Evolutionary conservation across 768 basidiomycete species (phyloP).

Genomic region (Macrolepiota albuminosa): DNA sequence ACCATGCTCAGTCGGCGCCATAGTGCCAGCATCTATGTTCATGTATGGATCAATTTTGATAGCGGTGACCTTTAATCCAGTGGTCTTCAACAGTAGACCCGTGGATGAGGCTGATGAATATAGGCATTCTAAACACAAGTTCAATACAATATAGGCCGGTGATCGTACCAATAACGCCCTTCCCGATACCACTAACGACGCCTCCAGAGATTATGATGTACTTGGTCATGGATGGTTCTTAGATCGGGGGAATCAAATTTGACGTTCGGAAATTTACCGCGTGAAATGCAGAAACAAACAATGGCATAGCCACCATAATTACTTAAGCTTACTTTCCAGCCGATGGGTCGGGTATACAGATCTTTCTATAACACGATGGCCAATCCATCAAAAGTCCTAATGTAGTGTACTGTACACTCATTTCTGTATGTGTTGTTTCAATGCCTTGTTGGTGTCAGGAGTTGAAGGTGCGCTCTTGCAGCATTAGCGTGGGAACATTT

Average conservation of each 20-base stretch:
- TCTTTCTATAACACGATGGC: neutral
- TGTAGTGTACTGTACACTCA: too few relatives aligned
- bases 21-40: slow-evolving; percentile 99
- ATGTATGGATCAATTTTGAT: slow-evolving; percentile 99
- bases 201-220: slow-evolving; percentile 96
- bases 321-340: too few relatives aligned
- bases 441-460: too few relatives aligned
- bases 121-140: slow-evolving; percentile 12
- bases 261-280: slow-evolving; percentile 10
- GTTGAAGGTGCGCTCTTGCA: too few relatives aligned
- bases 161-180: slow-evolving; percentile 94
- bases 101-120: slow-evolving; percentile 81
- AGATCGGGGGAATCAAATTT: slow-evolving; percentile 1
- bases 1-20: slow-evolving; percentile 99
- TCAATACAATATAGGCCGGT: slow-evolving; percentile 17
- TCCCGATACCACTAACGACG: slow-evolving; percentile 98
- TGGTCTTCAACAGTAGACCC: slow-evolving; percentile 90
- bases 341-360: neutral
- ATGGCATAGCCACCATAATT: slow-evolving; percentile 6
- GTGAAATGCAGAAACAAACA: slow-evolving; percentile 6
- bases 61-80: slow-evolving; percentile 93
- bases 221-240: slow-evolving; percentile 66
- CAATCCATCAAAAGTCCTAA: too few relatives aligned
- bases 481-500: too few relatives aligned
- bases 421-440: too few relatives aligned